Evolutionary conservation across 257 asterid genomes (phyloP).

Genomic region (Forsythia viridissima): DNA sequence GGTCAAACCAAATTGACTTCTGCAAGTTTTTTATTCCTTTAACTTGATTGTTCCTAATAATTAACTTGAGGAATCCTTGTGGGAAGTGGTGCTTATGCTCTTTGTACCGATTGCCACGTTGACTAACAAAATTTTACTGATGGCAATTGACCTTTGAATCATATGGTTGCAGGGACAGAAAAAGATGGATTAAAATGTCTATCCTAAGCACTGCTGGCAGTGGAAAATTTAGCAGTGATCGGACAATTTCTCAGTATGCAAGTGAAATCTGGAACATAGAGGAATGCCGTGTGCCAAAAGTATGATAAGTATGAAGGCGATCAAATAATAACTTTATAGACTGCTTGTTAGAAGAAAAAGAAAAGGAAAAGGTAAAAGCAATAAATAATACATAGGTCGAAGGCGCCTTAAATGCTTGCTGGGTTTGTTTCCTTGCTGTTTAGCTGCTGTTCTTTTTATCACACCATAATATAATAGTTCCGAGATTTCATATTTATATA

Average conservation of each 20-base stretch:
- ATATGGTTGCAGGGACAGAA: conserved; percentile 73
- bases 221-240: conserved; percentile 95
- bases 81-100: neutral
- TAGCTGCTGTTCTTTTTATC: neutral
- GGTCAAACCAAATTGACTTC: neutral
- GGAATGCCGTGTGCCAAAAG: conserved; percentile 56
- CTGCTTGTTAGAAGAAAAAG: neutral
- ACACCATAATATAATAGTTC: neutral
- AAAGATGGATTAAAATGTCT: conserved; percentile 92
- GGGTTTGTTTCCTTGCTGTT: neutral
- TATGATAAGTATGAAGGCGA: conserved; percentile 21
- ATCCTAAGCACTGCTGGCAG: conserved; percentile 95
- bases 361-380: neutral
- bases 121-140: neutral
- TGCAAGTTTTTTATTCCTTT: no score
- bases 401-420: neutral
- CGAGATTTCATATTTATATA: neutral
- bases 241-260: conserved; percentile 92
- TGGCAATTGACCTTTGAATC: conserved; percentile 4
- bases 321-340: neutral
- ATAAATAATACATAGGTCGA: neutral
- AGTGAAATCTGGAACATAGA: conserved; percentile 81
- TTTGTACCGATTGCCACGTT: neutral
- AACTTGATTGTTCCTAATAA: neutral
- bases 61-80: neutral